Percentiles rank a stretch among this genome's conserved stretches.
Conservation (phyloP, 441 rosid genomes). For the Corymbia citriodora region DNA sequence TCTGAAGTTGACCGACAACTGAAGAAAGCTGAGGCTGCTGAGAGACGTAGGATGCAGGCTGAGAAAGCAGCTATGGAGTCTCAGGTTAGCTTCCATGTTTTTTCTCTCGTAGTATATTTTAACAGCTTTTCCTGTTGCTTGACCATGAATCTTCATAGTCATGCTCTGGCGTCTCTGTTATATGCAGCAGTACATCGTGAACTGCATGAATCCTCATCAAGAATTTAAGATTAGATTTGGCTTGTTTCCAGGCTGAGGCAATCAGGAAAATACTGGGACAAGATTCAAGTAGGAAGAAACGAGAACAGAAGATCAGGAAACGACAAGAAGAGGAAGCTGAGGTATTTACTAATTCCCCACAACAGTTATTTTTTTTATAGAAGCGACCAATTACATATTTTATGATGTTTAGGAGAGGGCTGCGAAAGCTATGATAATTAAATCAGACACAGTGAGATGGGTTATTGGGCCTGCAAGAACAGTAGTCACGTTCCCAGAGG, state of each 20-base stretch:
- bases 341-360: slow-evolving; percentile 23
- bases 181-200: not conserved
- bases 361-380: not conserved
- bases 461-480: slow-evolving; percentile 68
- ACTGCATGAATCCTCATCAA: not conserved
- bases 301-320: slow-evolving; percentile 71
- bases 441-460: slow-evolving; percentile 52
- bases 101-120: not conserved
- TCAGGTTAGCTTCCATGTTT: slow-evolving; percentile 45
- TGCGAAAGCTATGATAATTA: slow-evolving; percentile 46
- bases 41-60: slow-evolving; percentile 77
- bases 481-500: slow-evolving; percentile 65
- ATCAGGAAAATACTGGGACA: slow-evolving; percentile 92
- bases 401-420: slow-evolving; percentile 60
- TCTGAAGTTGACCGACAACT: slow-evolving; percentile 74
- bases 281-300: slow-evolving; percentile 87
- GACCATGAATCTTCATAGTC: not conserved
- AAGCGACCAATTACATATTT: not conserved
- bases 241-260: slow-evolving; percentile 66
- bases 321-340: slow-evolving; percentile 81
- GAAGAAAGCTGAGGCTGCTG: slow-evolving; percentile 89
- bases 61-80: slow-evolving; percentile 87
- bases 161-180: not conserved
- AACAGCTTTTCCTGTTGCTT: not conserved
- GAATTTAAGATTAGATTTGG: not conserved